Evolutionary conservation across 257 asterid species (phyloP).

Genomic region (Lycium ferocissimum): DNA sequence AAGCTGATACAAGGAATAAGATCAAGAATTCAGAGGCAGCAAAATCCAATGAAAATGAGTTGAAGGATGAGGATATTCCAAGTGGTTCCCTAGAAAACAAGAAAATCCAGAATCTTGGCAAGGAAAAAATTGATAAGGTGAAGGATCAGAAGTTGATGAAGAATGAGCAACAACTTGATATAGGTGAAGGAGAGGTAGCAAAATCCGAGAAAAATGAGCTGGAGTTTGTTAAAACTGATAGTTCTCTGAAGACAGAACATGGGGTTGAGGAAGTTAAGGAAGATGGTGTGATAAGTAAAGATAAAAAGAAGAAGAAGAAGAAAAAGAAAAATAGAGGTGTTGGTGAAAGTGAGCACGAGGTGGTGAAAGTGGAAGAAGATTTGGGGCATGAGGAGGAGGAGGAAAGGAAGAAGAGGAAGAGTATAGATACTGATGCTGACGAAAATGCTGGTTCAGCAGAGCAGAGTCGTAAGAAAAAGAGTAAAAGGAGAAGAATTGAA

Average conservation of each 20-base stretch:
- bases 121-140: not conserved
- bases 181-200: not conserved
- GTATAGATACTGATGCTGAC: slow-evolving; percentile 37
- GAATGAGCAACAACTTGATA: not conserved
- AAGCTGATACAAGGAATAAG: not conserved
- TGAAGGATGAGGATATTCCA: not conserved
- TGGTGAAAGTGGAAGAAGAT: slow-evolving; percentile 12
- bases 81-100: not conserved
- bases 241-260: not conserved
- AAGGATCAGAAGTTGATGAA: too few relatives aligned
- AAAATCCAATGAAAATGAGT: not conserved
- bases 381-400: slow-evolving; percentile 18
- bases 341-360: slow-evolving; percentile 28
- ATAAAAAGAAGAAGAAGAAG: slow-evolving; percentile 25
- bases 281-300: slow-evolving; percentile 21
- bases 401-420: slow-evolving; percentile 48
- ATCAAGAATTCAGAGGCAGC: not conserved
- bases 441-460: slow-evolving; percentile 18
- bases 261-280: slow-evolving; percentile 19
- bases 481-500: slow-evolving; percentile 47
- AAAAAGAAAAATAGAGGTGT: slow-evolving; percentile 35
- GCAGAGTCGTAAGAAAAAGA: slow-evolving; percentile 39
- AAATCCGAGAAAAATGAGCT: not conserved
- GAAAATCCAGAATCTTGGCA: not conserved
- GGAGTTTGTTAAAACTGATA: not conserved